Base-by-base conservation (phyloP, 805 yeast genomes). In the Starmerella bombicola region DNA sequence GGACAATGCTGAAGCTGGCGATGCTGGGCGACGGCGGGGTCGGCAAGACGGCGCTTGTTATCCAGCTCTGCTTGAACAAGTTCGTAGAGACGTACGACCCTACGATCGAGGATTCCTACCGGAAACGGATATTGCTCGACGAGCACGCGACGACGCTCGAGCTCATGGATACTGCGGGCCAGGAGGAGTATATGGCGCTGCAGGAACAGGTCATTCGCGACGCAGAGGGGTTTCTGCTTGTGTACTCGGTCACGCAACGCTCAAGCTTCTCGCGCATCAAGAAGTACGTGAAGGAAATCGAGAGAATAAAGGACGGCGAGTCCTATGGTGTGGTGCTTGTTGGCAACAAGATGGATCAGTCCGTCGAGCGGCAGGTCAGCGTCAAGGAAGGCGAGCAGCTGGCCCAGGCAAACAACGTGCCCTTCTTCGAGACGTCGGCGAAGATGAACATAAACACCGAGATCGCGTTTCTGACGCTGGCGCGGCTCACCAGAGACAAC, bases 11-110 rank as follows among this genome's bases (percentile, higher is more conserved):
- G 59, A 83, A 88, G 58, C 65, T 91, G 44, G 96, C 91, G 10
- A 96, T 91, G 37, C 94, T 91, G 40, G 99, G 98, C 42, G 97
- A 96, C 38, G 97, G 97, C 61, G 96, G 95, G 62, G 98, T 91
- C 39, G 99, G 99, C 63, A 91, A 91, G 62, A 82, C 95, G 12
- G 97, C 98, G 4, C 67, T 91, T 49, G 91, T 97, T 30, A 88
- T 91, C 52, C 94, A 88, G 62, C 53, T 61, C 23, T 61, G 64
- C 45, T 93, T 91, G 59, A 76, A 85, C 35, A 95, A 86, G 58
- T 91, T 91, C 57, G 95, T 91, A 26, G 95, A 86, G 61, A 96
- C 91, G 54, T 91, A 91, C 55, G 98, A 91, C 63, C 98, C 99
- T 12, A 91, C 99, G 10, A 91, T 91, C 54, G 98, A 91, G 63